Evolutionary conservation across 2,329 filamentous ascomycete species (phyloP), one percentile per base, ranked within the genome.

Genomic region (Claviceps africana): DNA sequence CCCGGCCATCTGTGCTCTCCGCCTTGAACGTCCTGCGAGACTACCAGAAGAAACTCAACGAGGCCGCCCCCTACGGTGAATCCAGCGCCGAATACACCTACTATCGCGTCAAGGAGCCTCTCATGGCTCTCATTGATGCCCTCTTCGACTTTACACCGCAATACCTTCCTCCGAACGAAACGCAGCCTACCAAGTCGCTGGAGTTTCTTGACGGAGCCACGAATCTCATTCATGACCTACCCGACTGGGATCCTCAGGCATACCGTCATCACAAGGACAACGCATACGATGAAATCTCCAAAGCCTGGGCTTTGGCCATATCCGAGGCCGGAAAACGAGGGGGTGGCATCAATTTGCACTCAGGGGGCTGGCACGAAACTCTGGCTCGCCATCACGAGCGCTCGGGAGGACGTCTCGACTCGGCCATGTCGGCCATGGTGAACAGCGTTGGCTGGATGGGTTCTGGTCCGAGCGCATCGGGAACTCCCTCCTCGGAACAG

Each of bases 81-180:
- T 79, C 85, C 13, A 87, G 82, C 54, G 88, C 89, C 43, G 91
- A 97, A 66, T 97, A 97, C 70, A 85, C 88, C 49, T 98, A 96
- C 67, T 94, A 96, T 65, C 82, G 93, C 60, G 87, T 97, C 51
- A 88, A 85, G 60, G 85, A 90, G 57, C 81, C 85, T 39, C 76
- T 97, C 19, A 72, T 82, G 28, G 83, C 88, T 53, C 78, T 98
- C 25, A 81, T 96, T 54, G 88, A 96, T 54, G 89, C 93, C 44
- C 76, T 98, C 45, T 84, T 85, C 65, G 93, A 98, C 64, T 98
- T 94, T 65, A 97, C 90, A 0, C 88, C 89, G 4, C 89, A 97
- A 66, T 98, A 95, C 62, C 81, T 98, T 2, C 93, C 93, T 13
- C 93, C 93, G 0, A 85, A 86, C 62, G 93, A 98, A 70, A 75